A percentile compares a stretch with the other conserved stretches of the same genome.
These are phyloP conservation scores for Blastocystis hominis DNA, from an alignment of 352 stramenopile genomes.

Conservation along the genomic window DNA sequence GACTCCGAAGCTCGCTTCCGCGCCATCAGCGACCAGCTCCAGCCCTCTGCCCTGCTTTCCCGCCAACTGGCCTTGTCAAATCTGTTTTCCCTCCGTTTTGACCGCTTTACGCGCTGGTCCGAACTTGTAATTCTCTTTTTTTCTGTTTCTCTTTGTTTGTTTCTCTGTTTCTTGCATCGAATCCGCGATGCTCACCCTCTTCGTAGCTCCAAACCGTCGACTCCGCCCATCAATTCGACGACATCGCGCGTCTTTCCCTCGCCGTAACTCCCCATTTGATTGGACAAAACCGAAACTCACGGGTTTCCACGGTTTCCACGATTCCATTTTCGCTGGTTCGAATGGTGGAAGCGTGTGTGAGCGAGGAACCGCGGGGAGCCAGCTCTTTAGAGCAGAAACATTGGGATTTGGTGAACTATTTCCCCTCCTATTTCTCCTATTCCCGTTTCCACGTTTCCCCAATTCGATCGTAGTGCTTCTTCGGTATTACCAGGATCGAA, in stretches of 20 bases:
- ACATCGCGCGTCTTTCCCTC: neutral
- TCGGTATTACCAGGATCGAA: neutral
- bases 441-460: neutral
- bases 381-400: neutral
- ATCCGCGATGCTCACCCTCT: too few relatives aligned
- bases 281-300: neutral
- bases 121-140: neutral
- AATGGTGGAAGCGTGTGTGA: neutral
- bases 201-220: neutral
- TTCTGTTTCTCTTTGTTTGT: neutral
- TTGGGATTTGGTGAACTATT: slow-evolving; percentile 35
- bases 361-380: neutral
- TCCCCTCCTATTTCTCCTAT: slow-evolving; percentile 36
- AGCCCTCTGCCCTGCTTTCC: neutral
- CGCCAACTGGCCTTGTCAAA: neutral
- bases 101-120: neutral
- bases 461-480: slow-evolving; percentile 9
- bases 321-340: neutral
- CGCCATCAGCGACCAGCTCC: neutral
- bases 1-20: neutral
- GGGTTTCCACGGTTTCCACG: neutral
- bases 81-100: neutral
- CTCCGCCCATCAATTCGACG: neutral
- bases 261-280: neutral
- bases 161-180: too few relatives aligned